Percentiles rank a stretch among this genome's conserved stretches.
These are phyloP conservation scores for Coemansia sp. DNA, from an alignment of 192 early-diverging fungal species.

Conservation along the genomic window DNA sequence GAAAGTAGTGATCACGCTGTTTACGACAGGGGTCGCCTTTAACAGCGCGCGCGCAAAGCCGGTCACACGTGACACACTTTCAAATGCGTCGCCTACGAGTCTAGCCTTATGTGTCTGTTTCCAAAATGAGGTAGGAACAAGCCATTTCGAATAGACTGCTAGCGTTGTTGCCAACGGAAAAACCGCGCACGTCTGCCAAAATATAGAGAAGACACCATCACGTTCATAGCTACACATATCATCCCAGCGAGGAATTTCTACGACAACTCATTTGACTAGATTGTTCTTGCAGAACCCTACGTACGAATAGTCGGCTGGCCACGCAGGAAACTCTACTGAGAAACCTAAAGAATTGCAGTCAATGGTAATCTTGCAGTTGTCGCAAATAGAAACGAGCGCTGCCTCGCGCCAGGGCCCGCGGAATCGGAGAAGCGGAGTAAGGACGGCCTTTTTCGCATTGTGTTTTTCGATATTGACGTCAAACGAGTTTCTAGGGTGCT, in stretches of 20 bases:
- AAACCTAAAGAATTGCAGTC: not conserved
- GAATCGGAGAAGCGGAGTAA: not conserved
- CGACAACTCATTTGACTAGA: not conserved
- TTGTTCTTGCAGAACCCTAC: not conserved
- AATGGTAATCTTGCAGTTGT: not conserved
- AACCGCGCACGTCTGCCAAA: not conserved
- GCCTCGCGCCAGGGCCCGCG: not conserved
- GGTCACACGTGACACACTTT: not conserved
- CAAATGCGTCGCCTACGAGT: no score
- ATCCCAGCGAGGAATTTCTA: no score
- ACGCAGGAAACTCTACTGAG: not conserved
- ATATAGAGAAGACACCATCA: no score
- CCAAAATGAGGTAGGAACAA: no score
- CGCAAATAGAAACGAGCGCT: not conserved
- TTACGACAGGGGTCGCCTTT: not conserved
- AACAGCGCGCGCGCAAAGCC: not conserved
- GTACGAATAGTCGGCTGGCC: not conserved
- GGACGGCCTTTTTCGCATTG: not conserved
- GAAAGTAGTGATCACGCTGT: not conserved
- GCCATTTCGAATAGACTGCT: no score
- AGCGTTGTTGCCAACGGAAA: not conserved
- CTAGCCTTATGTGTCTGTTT: not conserved
- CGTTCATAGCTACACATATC: no score
- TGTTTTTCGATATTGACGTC: not conserved
- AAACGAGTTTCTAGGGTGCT: not conserved